phyloP scores from a whole-genome alignment of 495 filamentous ascomycete species.

The Lindgomyces ingoldianus region DNA sequence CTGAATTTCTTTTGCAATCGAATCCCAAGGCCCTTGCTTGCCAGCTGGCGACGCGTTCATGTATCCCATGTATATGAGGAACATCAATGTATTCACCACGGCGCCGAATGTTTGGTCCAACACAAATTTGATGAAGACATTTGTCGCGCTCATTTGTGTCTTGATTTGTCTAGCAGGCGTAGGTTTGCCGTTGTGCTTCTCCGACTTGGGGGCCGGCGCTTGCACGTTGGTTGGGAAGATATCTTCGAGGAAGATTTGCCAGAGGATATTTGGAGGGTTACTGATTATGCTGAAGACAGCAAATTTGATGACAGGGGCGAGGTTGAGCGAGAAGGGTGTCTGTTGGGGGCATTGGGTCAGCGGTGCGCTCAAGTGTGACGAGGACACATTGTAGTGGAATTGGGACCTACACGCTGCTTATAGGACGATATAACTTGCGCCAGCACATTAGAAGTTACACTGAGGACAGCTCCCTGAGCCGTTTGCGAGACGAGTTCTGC shows the following conservation, averaged over 20 bases:
- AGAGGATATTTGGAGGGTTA: slow-evolving; percentile 84
- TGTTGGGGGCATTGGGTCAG: slow-evolving; percentile 37
- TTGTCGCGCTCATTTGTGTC: slow-evolving; percentile 42
- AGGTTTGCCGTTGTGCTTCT: slow-evolving; percentile 23
- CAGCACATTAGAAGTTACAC: slow-evolving; percentile 74
- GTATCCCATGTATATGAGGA: slow-evolving; percentile 61
- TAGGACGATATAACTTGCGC: slow-evolving; percentile 77
- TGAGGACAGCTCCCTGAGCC: slow-evolving; percentile 55
- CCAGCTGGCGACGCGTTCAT: slow-evolving; percentile 43
- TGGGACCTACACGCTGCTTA: slow-evolving; percentile 59
- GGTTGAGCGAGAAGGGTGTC: slow-evolving; percentile 59
- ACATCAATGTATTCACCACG: slow-evolving; percentile 74
- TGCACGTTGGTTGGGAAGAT: slow-evolving; percentile 52
- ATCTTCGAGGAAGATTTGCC: slow-evolving; percentile 67
- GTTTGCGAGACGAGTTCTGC: slow-evolving; percentile 35
- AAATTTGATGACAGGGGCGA: slow-evolving; percentile 72
- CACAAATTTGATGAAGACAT: slow-evolving; percentile 77
- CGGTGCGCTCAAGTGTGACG: background rate
- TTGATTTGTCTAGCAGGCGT: slow-evolving; percentile 2
- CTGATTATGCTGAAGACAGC: slow-evolving; percentile 71
- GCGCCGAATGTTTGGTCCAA: slow-evolving; percentile 82
- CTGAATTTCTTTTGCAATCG: slow-evolving; percentile 29
- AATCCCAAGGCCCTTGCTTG: slow-evolving; percentile 4
- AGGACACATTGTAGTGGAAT: background rate
- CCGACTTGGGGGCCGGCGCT: slow-evolving; percentile 11